Evolutionary conservation across 2,329 filamentous ascomycete species (phyloP).

Genomic region (Botrytis fabae): DNA sequence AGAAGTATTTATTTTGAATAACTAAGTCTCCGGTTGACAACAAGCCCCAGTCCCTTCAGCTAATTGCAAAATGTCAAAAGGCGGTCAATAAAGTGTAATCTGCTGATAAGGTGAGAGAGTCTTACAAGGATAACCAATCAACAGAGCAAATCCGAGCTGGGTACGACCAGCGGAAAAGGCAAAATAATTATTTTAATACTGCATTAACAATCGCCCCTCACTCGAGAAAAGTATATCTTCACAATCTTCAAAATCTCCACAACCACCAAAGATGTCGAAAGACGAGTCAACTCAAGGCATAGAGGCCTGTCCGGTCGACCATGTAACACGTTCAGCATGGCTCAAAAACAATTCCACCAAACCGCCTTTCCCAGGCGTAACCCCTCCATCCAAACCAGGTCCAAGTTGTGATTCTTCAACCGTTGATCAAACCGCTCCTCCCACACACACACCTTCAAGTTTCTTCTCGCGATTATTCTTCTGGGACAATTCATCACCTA

Average conservation of each 20-base stretch:
- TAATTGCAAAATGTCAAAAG: not conserved
- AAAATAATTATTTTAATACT: slow-evolving; percentile 13
- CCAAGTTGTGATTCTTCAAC: slow-evolving; percentile 42
- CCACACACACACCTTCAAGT: slow-evolving; percentile 27
- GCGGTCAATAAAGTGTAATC: slow-evolving; percentile 11
- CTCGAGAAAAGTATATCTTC: not conserved
- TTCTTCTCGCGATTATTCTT: slow-evolving; percentile 31
- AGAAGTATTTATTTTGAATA: slow-evolving; percentile 11
- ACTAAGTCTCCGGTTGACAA: not conserved
- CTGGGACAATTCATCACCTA: slow-evolving; percentile 21
- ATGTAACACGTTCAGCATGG: slow-evolving; percentile 86
- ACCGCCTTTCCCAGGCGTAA: slow-evolving; percentile 34
- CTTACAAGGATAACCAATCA: not conserved
- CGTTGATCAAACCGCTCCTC: slow-evolving; percentile 44
- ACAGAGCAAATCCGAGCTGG: not conserved
- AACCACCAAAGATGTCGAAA: slow-evolving; percentile 35
- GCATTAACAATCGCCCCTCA: not conserved
- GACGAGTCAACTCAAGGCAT: slow-evolving; percentile 35
- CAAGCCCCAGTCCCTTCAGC: slow-evolving; percentile 2
- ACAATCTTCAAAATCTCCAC: not conserved
- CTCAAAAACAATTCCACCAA: slow-evolving; percentile 49
- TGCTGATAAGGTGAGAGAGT: not conserved
- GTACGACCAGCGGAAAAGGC: not conserved
- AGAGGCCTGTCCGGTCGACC: slow-evolving; percentile 80
- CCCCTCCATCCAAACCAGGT: slow-evolving; percentile 38